Evolutionary conservation across 2,329 filamentous ascomycete genomes (phyloP).

Genomic region (Arthroderma sp.): DNA sequence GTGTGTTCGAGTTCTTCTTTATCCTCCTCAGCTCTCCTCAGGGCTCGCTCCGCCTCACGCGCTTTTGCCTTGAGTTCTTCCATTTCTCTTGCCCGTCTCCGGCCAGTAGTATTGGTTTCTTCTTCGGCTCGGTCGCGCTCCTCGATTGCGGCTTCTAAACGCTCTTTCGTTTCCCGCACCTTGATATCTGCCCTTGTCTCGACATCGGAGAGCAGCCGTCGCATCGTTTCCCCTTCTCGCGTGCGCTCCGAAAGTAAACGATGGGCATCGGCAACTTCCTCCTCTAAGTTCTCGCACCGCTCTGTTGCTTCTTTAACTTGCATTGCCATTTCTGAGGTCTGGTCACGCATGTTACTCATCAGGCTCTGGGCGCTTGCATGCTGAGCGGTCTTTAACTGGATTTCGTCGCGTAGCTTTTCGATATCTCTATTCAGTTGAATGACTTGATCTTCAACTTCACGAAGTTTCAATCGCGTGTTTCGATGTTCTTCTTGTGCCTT

Average conservation of each 20-base stretch:
- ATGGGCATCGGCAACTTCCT: slow-evolving; percentile 82
- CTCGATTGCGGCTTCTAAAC: slow-evolving; percentile 81
- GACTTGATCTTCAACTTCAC: slow-evolving; percentile 62
- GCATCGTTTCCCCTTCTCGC: slow-evolving; percentile 89
- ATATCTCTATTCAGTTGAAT: slow-evolving; percentile 56
- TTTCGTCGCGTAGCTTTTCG: slow-evolving; percentile 58
- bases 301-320: slow-evolving; percentile 83
- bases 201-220: slow-evolving; percentile 71
- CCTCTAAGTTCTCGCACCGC: slow-evolving; percentile 73
- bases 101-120: slow-evolving; percentile 64
- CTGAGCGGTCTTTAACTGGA: slow-evolving; percentile 71
- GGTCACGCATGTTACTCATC: slow-evolving; percentile 84
- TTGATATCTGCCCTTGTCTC: slow-evolving; percentile 70
- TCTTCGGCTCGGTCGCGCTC: slow-evolving; percentile 89
- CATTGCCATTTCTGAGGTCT: slow-evolving; percentile 72
- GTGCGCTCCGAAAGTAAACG: slow-evolving; percentile 75
- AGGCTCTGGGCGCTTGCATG: slow-evolving; percentile 74
- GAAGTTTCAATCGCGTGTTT: slow-evolving; percentile 43
- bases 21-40: slow-evolving; percentile 58
- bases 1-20: slow-evolving; percentile 63
- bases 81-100: slow-evolving; percentile 65
- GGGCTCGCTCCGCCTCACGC: slow-evolving; percentile 66
- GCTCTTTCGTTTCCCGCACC: slow-evolving; percentile 75
- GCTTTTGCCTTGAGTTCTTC: slow-evolving; percentile 73
- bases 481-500: slow-evolving; percentile 59